Conservation (phyloP, 2,329 filamentous ascomycete genomes). For the Paraphaeosphaeria sporulosa region DNA sequence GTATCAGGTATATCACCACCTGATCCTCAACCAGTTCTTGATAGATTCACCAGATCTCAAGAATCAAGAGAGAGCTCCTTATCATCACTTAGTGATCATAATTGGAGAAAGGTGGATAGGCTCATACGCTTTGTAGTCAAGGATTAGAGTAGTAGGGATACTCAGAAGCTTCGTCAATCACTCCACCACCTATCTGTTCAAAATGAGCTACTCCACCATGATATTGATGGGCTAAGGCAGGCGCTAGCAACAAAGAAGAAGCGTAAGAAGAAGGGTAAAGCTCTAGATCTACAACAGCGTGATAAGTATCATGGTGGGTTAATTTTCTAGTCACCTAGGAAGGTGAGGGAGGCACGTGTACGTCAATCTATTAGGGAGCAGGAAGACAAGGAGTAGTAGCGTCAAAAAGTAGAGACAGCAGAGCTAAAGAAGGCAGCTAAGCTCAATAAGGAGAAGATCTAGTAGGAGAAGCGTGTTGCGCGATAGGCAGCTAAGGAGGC, state of each 20-base stretch:
- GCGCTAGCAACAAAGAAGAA: constrained; percentile 15
- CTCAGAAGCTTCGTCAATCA: not conserved
- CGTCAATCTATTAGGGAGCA: constrained; percentile 4
- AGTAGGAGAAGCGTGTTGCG: constrained; percentile 10
- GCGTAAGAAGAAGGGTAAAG: constrained; percentile 14
- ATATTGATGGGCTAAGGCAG: constrained; percentile 15
- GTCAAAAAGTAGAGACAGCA: constrained; percentile 8
- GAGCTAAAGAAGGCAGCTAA: not conserved
- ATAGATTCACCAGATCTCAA: not conserved
- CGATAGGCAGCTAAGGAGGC: no score
- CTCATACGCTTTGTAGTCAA: constrained; percentile 6
- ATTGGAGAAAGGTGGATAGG: constrained; percentile 5
- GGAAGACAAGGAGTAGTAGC: constrained; percentile 2
- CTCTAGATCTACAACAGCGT: constrained; percentile 15
- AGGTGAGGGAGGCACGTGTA: no score
- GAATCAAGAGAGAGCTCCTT: not conserved
- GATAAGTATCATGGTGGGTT: constrained; percentile 19
- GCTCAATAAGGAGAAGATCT: not conserved
- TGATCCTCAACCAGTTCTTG: not conserved
- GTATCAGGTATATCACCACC: not conserved
- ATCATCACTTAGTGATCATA: not conserved
- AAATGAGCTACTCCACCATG: no score
- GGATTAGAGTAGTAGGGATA: constrained; percentile 1
- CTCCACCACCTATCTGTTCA: constrained; percentile 1
- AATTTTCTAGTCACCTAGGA: constrained; percentile 19